Conservation (phyloP, 2,329 filamentous ascomycete genomes). For the Colletotrichum sidae region DNA sequence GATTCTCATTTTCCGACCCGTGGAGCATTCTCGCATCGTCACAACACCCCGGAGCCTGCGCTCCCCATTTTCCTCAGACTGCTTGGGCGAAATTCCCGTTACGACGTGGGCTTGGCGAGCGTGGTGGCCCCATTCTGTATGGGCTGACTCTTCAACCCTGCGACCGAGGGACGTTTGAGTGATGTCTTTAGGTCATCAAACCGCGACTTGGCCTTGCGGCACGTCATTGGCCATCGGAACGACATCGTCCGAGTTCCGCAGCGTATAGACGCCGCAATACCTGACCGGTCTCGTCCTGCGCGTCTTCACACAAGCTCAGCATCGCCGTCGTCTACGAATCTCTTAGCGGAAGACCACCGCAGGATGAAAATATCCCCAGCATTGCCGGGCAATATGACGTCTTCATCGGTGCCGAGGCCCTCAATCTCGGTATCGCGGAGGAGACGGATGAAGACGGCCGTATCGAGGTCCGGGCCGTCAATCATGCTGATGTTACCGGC, state of each 20-base stretch:
- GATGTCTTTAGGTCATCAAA: no score
- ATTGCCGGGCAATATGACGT: conserved; percentile 68
- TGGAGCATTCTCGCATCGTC: neutral
- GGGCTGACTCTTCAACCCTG: neutral
- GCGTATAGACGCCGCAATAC: no score
- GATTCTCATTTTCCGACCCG: conserved; percentile 16
- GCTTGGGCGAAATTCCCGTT: neutral
- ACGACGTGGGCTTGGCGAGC: conserved; percentile 38
- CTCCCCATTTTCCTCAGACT: neutral
- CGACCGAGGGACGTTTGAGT: no score
- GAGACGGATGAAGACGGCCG: conserved; percentile 85
- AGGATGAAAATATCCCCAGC: conserved; percentile 77
- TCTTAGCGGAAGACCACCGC: conserved; percentile 79
- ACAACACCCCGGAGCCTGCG: neutral
- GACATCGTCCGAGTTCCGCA: no score
- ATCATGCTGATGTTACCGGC: conserved; percentile 93
- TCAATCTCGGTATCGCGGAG: conserved; percentile 70
- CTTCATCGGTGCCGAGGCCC: conserved; percentile 72
- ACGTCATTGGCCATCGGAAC: no score
- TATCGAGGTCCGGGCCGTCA: conserved; percentile 83
- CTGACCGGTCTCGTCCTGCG: neutral
- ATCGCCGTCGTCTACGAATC: conserved; percentile 63
- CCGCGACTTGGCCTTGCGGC: no score
- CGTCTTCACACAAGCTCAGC: conserved; percentile 68
- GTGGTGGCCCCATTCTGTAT: conserved; percentile 37